Evolutionary conservation across 305 asterid genomes (phyloP).

Genomic region (Fraxinus nigra): DNA sequence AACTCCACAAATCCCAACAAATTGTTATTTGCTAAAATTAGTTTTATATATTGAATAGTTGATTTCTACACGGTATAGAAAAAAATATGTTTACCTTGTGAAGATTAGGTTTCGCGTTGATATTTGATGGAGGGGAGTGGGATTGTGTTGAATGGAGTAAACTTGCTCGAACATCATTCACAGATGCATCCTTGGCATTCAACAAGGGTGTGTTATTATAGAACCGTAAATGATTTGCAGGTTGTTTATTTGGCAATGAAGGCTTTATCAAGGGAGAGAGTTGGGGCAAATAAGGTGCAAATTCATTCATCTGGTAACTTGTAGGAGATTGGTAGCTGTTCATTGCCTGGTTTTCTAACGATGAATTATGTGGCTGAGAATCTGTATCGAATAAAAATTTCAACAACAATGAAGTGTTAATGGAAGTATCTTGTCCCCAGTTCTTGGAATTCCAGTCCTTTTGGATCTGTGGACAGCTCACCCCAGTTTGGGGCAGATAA

Average conservation of each 20-base stretch:
- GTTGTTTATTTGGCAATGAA: constrained; percentile 13
- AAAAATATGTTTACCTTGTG: not conserved
- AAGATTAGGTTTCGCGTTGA: not conserved
- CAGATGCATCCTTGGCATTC: constrained; percentile 3
- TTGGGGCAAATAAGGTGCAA: constrained; percentile 24
- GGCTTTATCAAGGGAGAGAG: constrained; percentile 25
- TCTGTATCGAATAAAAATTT: constrained; percentile 11
- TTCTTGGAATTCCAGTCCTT: constrained; percentile 21
- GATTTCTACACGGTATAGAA: not conserved
- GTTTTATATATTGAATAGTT: not conserved
- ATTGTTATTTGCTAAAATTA: not conserved
- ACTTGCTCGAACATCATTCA: not conserved
- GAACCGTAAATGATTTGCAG: not conserved
- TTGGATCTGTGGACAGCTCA: constrained; percentile 20
- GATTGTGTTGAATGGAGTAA: not conserved
- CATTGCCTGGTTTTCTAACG: constrained; percentile 10
- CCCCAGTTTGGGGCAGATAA: constrained; percentile 28
- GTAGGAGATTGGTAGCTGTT: constrained; percentile 21
- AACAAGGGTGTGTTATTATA: not conserved
- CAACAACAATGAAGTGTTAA: not conserved
- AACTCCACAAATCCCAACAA: not conserved
- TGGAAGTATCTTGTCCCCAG: constrained; percentile 23
- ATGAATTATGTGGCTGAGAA: not conserved
- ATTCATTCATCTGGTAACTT: constrained; percentile 18
- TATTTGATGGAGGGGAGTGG: not conserved